These are phyloP conservation scores for Fusarium euwallaceae DNA, from an alignment of 2,329 filamentous ascomycete species.

Conservation along the genomic window DNA sequence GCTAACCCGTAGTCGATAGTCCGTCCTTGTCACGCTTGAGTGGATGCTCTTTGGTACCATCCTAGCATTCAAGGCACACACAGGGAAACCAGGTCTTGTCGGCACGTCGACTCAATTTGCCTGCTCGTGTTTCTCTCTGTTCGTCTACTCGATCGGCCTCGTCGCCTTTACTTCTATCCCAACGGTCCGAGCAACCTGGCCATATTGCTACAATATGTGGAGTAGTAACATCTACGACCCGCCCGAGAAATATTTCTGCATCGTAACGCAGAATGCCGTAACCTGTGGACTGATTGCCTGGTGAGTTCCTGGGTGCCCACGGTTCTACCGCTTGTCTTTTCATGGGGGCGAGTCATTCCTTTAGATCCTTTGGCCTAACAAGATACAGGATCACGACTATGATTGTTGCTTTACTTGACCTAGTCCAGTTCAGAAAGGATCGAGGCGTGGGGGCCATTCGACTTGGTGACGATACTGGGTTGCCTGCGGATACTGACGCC, in stretches of 20 bases:
- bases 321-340: background rate
- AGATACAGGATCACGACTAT: slow-evolving; percentile 1
- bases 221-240: background rate
- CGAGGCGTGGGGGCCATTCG: background rate
- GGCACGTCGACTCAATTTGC: slow-evolving; percentile 4
- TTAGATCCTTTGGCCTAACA: background rate
- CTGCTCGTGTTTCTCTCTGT: slow-evolving; percentile 7
- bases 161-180: slow-evolving; percentile 8
- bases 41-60: slow-evolving; percentile 10
- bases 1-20: background rate
- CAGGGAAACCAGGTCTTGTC: background rate
- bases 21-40: slow-evolving; percentile 6
- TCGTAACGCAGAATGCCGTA: slow-evolving; percentile 10
- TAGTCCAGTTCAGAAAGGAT: slow-evolving; percentile 7
- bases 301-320: background rate
- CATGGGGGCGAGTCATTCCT: background rate
- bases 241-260: slow-evolving; percentile 12
- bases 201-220: slow-evolving; percentile 15
- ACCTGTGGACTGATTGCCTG: slow-evolving; percentile 14
- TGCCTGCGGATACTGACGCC: background rate
- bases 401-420: slow-evolving; percentile 2
- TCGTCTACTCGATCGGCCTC: slow-evolving; percentile 18
- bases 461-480: background rate
- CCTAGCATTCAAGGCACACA: background rate
- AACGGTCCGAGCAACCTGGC: background rate